phyloP scores from a whole-genome alignment of 2,329 filamentous ascomycete genomes.

The Penicillium glabrum region DNA sequence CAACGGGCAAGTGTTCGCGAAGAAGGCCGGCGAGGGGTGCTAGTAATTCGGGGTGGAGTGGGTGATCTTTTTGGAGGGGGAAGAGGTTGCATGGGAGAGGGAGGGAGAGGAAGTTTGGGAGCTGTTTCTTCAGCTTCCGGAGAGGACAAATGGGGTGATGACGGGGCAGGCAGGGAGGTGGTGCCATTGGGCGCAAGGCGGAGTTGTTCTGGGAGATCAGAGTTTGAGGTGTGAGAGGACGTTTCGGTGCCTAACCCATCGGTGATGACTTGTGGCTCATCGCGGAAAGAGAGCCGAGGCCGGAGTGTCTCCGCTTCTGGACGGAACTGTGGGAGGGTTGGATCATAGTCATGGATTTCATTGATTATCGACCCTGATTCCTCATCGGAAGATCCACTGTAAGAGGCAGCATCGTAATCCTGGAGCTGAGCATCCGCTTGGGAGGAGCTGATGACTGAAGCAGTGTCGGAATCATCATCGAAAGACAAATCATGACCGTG shows the following conservation, averaged over 20 bases:
- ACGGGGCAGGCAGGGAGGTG: slow-evolving; percentile 32
- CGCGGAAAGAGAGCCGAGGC: slow-evolving; percentile 22
- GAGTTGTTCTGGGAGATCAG: slow-evolving; percentile 31
- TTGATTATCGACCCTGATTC: slow-evolving; percentile 1
- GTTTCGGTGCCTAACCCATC: slow-evolving; percentile 1
- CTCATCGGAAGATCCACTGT: slow-evolving; percentile 3
- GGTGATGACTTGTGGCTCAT: slow-evolving; percentile 5
- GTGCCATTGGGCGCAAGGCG: slow-evolving; percentile 40
- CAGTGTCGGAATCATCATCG: slow-evolving; percentile 11
- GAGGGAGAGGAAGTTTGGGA: slow-evolving; percentile 33
- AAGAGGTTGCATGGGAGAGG: slow-evolving; percentile 34
- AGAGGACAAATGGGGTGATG: slow-evolving; percentile 30
- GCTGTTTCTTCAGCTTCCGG: slow-evolving; percentile 36
- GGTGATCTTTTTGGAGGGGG: slow-evolving; percentile 25
- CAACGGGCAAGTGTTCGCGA: slow-evolving; percentile 46
- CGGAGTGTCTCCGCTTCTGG: slow-evolving; percentile 36
- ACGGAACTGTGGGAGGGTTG: slow-evolving; percentile 49
- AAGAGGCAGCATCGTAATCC: slow-evolving; percentile 1
- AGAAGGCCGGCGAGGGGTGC: slow-evolving; percentile 25
- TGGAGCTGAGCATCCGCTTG: slow-evolving; percentile 7
- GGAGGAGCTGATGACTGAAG: slow-evolving; percentile 20
- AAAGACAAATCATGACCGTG: slow-evolving; percentile 11
- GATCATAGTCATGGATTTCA: slow-evolving; percentile 30
- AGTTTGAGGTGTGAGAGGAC: slow-evolving; percentile 17
- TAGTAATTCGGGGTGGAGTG: slow-evolving; percentile 13